Conservation (phyloP, 106 monocot species). For the Hemerocallis citrina region DNA sequence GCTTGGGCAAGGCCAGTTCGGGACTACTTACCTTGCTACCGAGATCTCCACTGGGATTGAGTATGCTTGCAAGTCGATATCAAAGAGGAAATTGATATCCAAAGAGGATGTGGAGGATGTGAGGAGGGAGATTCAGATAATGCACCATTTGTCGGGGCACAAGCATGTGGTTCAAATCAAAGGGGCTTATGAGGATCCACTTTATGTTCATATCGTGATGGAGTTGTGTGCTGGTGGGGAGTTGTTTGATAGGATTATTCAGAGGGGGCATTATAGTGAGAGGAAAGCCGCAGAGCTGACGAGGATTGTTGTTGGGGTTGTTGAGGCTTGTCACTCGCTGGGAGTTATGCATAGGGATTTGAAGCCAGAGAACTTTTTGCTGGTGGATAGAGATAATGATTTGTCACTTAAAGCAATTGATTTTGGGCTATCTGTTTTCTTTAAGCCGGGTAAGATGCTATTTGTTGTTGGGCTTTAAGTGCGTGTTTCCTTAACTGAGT, state of each 20-base stretch:
- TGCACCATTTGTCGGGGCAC: constrained; percentile 61
- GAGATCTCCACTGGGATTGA: constrained; percentile 49
- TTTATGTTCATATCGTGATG: constrained; percentile 64
- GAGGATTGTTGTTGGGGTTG: constrained; percentile 51
- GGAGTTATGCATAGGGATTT: constrained; percentile 65
- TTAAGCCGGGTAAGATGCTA: constrained; percentile 49
- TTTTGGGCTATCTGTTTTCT: constrained; percentile 68
- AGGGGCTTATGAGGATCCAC: constrained; percentile 52
- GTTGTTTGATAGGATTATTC: constrained; percentile 59
- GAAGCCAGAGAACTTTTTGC: constrained; percentile 63
- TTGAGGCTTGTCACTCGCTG: constrained; percentile 60
- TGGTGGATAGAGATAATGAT: constrained; percentile 49
- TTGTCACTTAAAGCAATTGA: constrained; percentile 59
- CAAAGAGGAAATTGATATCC: constrained; percentile 54
- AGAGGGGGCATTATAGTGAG: constrained; percentile 66
- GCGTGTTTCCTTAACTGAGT: neutral
- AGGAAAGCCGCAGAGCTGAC: constrained; percentile 61
- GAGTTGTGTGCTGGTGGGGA: constrained; percentile 61
- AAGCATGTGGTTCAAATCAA: constrained; percentile 52
- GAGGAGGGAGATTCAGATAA: constrained; percentile 67
- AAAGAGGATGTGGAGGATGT: constrained; percentile 66
- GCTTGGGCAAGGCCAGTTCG: constrained; percentile 65
- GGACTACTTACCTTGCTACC: constrained; percentile 59
- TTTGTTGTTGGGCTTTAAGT: neutral
- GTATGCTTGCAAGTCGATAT: constrained; percentile 67